A percentile compares a stretch with the other conserved stretches of the same genome.
phyloP scores from a whole-genome alignment of 1,139 yeast genomes.

The Zygotorulaspora mrakii region DNA sequence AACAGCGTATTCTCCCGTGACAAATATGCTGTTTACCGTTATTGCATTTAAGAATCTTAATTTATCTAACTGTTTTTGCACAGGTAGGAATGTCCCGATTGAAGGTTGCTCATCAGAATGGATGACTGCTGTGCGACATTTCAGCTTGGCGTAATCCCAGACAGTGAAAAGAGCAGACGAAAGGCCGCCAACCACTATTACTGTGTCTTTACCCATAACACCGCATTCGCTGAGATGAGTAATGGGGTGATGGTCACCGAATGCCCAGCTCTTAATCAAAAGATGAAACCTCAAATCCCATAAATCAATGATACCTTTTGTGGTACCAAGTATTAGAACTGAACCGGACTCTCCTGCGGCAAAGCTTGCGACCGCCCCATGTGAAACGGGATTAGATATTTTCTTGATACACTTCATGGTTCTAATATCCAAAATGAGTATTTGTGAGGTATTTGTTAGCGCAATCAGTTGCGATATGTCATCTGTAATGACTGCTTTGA shows the following conservation, averaged over 20 bases:
- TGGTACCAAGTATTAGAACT: constrained; percentile 76
- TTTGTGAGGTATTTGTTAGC: constrained; percentile 51
- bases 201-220: constrained; percentile 39
- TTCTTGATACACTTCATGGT: constrained; percentile 47
- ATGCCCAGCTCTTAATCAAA: constrained; percentile 58
- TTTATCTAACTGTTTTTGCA: constrained; percentile 15
- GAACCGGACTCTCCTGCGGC: constrained; percentile 49
- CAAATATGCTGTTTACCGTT: constrained; percentile 11
- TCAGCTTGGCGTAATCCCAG: constrained; percentile 71
- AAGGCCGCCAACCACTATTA: constrained; percentile 66
- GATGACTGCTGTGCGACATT: constrained; percentile 56
- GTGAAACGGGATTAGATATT: constrained; percentile 54
- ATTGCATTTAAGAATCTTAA: constrained; percentile 8
- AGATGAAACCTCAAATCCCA: constrained; percentile 79
- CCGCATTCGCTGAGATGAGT: constrained; percentile 46
- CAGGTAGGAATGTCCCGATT: constrained; percentile 20
- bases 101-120: constrained; percentile 34
- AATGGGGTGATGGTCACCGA: constrained; percentile 49
- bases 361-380: constrained; percentile 64
- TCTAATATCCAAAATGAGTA: constrained; percentile 58
- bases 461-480: constrained; percentile 42
- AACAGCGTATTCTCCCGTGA: constrained; percentile 17
- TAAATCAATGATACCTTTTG: constrained; percentile 64
- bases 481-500: constrained; percentile 41
- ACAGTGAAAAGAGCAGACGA: constrained; percentile 57